Evolutionary conservation across 495 filamentous ascomycete genomes (phyloP).

Genomic region (Penicillium tannophilum): DNA sequence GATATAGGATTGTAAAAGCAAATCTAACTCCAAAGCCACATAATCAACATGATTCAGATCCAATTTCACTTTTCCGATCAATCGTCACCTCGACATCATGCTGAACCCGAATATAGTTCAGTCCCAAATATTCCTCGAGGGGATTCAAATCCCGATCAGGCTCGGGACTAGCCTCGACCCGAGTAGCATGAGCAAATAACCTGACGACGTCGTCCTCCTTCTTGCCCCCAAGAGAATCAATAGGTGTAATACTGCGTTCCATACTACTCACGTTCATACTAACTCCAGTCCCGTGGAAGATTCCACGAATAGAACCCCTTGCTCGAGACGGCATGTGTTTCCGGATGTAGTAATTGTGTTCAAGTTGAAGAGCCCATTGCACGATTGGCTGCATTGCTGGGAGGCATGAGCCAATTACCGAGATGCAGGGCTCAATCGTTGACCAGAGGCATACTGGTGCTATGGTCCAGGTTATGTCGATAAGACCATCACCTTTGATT

Average conservation of each 20-base stretch:
- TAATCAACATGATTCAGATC: background rate
- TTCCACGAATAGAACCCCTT: background rate
- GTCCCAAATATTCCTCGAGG: conserved; percentile 15
- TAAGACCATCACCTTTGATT: conserved; percentile 14
- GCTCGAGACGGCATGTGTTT: background rate
- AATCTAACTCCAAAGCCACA: background rate
- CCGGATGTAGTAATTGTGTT: conserved; percentile 6
- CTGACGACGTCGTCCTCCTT: conserved; percentile 13
- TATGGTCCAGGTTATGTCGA: conserved; percentile 41
- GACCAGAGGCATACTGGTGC: conserved; percentile 50
- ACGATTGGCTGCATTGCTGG: conserved; percentile 26
- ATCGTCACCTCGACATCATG: conserved; percentile 20
- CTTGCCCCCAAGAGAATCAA: background rate
- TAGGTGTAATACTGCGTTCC: background rate
- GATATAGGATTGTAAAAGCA: no score
- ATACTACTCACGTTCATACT: background rate
- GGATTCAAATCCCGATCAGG: background rate
- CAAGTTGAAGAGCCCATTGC: conserved; percentile 18
- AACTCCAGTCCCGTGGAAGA: background rate
- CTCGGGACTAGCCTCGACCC: conserved; percentile 1
- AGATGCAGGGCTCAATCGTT: conserved; percentile 43
- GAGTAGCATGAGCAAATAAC: conserved; percentile 6
- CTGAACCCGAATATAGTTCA: conserved; percentile 22
- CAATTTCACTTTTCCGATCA: background rate
- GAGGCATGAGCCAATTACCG: conserved; percentile 44